Conservation (phyloP, 305 asterid genomes). For the Rubia occidens region DNA sequence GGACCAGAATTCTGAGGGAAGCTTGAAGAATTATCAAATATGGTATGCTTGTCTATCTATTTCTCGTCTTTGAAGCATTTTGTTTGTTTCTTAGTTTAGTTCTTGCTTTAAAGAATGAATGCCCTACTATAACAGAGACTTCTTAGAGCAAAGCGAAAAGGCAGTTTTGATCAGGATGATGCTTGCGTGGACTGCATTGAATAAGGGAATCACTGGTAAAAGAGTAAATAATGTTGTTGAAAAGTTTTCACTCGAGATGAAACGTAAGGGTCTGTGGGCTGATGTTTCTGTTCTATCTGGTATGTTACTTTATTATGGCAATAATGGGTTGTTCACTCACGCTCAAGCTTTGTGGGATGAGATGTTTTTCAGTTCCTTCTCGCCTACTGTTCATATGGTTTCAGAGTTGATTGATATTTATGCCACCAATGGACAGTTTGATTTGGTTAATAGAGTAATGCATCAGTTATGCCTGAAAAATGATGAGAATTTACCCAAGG, state of each 20-base stretch:
- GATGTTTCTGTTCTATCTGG: constrained; percentile 32
- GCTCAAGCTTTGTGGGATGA: constrained; percentile 55
- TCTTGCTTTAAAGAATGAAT: neutral
- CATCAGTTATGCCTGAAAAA: constrained; percentile 39
- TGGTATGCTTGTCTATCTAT: neutral
- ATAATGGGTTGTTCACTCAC: constrained; percentile 25
- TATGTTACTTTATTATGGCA: constrained; percentile 41
- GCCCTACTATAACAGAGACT: constrained; percentile 16
- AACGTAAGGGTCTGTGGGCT: constrained; percentile 21
- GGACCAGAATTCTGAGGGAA: constrained; percentile 43
- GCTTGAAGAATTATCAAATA: constrained; percentile 72
- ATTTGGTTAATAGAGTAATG: constrained; percentile 40
- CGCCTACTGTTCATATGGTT: constrained; percentile 40
- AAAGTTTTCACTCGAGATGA: constrained; percentile 21
- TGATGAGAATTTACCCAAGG: constrained; percentile 25
- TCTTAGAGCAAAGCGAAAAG: constrained; percentile 26
- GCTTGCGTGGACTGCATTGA: constrained; percentile 20
- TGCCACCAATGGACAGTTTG: constrained; percentile 36
- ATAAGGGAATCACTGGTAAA: constrained; percentile 21
- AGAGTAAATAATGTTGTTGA: constrained; percentile 21
- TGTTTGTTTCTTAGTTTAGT: no score
- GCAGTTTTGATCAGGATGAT: constrained; percentile 15
- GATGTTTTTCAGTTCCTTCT: constrained; percentile 45
- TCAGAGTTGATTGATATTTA: constrained; percentile 41
- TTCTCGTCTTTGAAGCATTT: no score